Conservation (phyloP, 768 basidiomycete species). For the Pholiota molesta region DNA sequence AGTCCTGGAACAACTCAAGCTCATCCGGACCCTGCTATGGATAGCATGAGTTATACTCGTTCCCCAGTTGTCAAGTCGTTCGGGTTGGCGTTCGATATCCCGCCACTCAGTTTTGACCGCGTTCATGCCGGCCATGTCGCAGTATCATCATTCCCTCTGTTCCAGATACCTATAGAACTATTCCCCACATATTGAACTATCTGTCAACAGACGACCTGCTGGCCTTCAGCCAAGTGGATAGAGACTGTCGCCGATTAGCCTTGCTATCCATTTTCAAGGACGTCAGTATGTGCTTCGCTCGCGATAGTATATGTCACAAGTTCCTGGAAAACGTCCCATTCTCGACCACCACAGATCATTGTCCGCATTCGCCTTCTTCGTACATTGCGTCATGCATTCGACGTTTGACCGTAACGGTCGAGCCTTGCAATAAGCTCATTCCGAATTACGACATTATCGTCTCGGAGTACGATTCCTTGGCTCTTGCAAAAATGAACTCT, state of each 20-base stretch:
- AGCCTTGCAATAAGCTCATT: not conserved
- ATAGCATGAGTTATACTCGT: not conserved
- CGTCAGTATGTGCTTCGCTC: slow-evolving; percentile 14
- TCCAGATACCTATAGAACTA: slow-evolving; percentile 32
- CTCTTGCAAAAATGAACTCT: not conserved
- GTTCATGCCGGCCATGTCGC: slow-evolving; percentile 20
- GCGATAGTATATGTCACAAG: not conserved
- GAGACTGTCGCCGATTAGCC: slow-evolving; percentile 28
- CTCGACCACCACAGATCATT: not conserved
- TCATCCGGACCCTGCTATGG: not conserved
- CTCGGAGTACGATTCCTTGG: not conserved
- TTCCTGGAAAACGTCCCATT: not conserved
- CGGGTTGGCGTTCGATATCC: slow-evolving; percentile 10
- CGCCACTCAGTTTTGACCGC: slow-evolving; percentile 26
- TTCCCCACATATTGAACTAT: slow-evolving; percentile 26
- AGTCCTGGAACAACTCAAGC: not conserved
- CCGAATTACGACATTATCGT: slow-evolving; percentile 9
- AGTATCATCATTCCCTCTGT: slow-evolving; percentile 26
- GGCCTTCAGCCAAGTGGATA: slow-evolving; percentile 29
- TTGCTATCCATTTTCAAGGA: slow-evolving; percentile 25
- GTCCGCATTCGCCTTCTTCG: not conserved
- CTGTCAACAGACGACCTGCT: slow-evolving; percentile 26
- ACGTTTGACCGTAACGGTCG: slow-evolving; percentile 20
- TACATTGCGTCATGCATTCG: slow-evolving; percentile 25
- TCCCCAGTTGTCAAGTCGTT: not conserved